Evolutionary conservation across 179 eudicot species (phyloP).

Genomic region (Camellia oleifera): DNA sequence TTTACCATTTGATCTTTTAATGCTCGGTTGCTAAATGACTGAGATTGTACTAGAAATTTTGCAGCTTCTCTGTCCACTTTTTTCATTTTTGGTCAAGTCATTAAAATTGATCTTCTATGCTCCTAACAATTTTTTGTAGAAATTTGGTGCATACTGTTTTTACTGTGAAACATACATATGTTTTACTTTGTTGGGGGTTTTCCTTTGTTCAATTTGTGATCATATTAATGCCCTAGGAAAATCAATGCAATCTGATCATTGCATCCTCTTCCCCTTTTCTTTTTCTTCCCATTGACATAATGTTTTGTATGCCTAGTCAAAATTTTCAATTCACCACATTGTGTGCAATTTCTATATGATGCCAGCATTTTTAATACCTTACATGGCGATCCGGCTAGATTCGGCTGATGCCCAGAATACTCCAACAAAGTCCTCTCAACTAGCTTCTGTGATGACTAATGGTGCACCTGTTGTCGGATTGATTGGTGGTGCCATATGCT

Average conservation of each 20-base stretch:
- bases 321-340: not conserved
- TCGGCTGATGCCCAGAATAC: conserved; percentile 34
- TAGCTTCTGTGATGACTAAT: conserved; percentile 61
- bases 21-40: not conserved
- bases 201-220: not conserved
- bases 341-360: not conserved
- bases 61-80: not conserved
- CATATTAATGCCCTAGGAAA: not conserved
- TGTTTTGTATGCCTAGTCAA: not conserved
- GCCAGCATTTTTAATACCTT: conserved; percentile 93
- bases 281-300: not conserved
- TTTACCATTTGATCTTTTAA: too few species aligned
- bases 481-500: conserved; percentile 53
- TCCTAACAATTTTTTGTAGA: not conserved
- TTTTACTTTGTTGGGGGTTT: not conserved
- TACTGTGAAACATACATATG: not conserved
- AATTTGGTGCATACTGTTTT: not conserved
- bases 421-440: conserved; percentile 55
- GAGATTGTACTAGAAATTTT: not conserved
- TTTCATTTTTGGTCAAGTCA: not conserved
- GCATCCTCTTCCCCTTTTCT: not conserved
- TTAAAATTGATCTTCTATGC: not conserved
- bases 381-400: conserved; percentile 92
- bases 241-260: not conserved
- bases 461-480: conserved; percentile 76